phyloP scores from a whole-genome alignment of 2,329 filamentous ascomycete species.

The Botrytis pseudocinerea region DNA sequence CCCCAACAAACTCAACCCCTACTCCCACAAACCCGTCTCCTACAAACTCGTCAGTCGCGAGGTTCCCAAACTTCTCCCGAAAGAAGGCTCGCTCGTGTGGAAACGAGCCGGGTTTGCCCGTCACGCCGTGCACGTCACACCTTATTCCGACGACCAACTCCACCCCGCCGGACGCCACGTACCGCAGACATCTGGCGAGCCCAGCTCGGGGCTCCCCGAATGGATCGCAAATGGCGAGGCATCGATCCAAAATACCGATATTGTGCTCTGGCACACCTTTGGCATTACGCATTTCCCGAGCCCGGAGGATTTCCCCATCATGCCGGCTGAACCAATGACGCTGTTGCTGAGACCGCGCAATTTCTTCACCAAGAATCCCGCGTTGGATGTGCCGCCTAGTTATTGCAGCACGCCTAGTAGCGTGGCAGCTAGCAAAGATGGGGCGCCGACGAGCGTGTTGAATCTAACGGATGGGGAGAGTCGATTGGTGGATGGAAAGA shows the following conservation, averaged over 20 bases:
- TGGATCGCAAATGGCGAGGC: slow-evolving; percentile 61
- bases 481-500: slow-evolving; percentile 20
- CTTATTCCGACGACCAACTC: slow-evolving; percentile 63
- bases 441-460: slow-evolving; percentile 13
- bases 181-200: slow-evolving; percentile 55
- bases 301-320: slow-evolving; percentile 89
- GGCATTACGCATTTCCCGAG: slow-evolving; percentile 86
- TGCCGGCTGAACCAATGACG: slow-evolving; percentile 83
- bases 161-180: slow-evolving; percentile 61
- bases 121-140: slow-evolving; percentile 61
- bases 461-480: slow-evolving; percentile 19
- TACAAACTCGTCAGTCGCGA: slow-evolving; percentile 92
- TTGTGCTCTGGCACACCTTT: slow-evolving; percentile 94
- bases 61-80: slow-evolving; percentile 75
- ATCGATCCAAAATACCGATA: slow-evolving; percentile 75
- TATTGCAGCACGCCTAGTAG: slow-evolving; percentile 73
- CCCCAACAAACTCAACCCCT: slow-evolving; percentile 77
- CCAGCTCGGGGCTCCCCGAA: slow-evolving; percentile 46
- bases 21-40: slow-evolving; percentile 78
- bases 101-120: slow-evolving; percentile 60
- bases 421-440: slow-evolving; percentile 45
- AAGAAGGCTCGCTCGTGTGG: slow-evolving; percentile 73
- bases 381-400: slow-evolving; percentile 61
- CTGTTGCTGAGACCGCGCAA: slow-evolving; percentile 59
- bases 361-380: slow-evolving; percentile 60